Base-by-base conservation (phyloP, 2,329 filamentous ascomycete genomes). In the Epichloe amarillans region DNA sequence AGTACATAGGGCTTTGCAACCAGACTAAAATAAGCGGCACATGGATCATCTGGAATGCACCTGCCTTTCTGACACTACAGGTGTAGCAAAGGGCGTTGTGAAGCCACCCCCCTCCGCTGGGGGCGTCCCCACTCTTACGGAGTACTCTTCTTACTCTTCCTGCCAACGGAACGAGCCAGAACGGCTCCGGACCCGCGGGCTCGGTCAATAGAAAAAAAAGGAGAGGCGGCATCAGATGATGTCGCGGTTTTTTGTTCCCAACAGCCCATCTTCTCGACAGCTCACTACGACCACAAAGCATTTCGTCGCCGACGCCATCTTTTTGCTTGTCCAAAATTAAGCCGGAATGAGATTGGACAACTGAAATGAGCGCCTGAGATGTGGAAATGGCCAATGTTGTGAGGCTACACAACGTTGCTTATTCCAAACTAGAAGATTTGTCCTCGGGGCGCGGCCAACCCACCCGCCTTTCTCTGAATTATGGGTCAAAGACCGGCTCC, bases 1-100 rank as follows among this genome's bases (percentile, higher is more conserved):
- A 30, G 30, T 30, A 3, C 26, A 30, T 30, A 8, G 7, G 26
- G 49, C 53, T 43, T 44, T 45, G 55, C 49, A 52, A 52, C 55
- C 51, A 43, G 50, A 49, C 36, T 36, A 21, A 8, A 21, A 8
- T 8, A 19, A 41, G 30, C 35, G 49, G 44, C 33, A 21, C 40
- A 49, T 42, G 52, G 50, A 50, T 41, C 26, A 45, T 41, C 40
- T 21, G 19, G 19, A 21, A 21, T 21, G 21, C 4, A 21, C 21
- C 3, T 21, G 4, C 21, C 21, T 21, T 21, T 21, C 21, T 21
- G 21, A 4, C 21, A 21, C 21, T 21, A 21, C 21, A 21, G 21
- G 21, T 21, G 2, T 19, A 3, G 26, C 26, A 30, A 30, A 30
- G 11, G 26, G 26, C 26, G 26, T 6, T n/a, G n/a, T 39, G 30